These are phyloP conservation scores for Neohortaea acidophila DNA, from an alignment of 495 filamentous ascomycete genomes.

Conservation along the genomic window DNA sequence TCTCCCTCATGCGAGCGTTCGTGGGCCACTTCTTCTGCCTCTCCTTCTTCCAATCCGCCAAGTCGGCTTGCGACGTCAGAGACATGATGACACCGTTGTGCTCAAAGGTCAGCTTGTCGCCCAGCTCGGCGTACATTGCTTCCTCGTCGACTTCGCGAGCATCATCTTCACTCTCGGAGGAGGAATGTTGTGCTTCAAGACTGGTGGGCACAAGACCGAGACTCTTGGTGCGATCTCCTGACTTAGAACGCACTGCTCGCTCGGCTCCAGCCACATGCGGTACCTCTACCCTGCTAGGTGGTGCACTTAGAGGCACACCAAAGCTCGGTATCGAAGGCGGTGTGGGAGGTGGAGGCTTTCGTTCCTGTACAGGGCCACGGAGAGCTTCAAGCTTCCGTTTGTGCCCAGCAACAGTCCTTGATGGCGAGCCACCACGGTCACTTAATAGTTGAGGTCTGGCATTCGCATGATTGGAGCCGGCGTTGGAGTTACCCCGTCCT, in stretches of 20 bases:
- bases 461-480: too few species aligned
- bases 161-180: constrained; percentile 41
- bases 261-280: too few species aligned
- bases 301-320: constrained; percentile 39
- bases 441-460: too few species aligned
- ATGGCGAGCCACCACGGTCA: constrained; percentile 4
- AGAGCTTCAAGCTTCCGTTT: constrained; percentile 17
- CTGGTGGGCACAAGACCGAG: constrained; percentile 64
- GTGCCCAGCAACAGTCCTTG: constrained; percentile 8
- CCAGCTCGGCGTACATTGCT: constrained; percentile 32
- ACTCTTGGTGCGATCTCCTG: too few species aligned
- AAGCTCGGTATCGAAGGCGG: constrained; percentile 48
- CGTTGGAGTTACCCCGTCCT: too few species aligned
- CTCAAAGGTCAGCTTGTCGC: constrained; percentile 20
- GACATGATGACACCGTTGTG: constrained; percentile 23
- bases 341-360: constrained; percentile 3
- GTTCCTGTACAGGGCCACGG: neutral
- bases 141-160: constrained; percentile 63
- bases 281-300: too few species aligned
- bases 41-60: constrained; percentile 67
- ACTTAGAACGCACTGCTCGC: too few species aligned
- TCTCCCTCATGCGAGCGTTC: constrained; percentile 42
- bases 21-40: constrained; percentile 68
- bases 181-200: constrained; percentile 32
- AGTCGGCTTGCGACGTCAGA: constrained; percentile 44